Evolutionary conservation across 2,329 filamentous ascomycete genomes (phyloP).

Genomic region (Trichoderma aggressivum): DNA sequence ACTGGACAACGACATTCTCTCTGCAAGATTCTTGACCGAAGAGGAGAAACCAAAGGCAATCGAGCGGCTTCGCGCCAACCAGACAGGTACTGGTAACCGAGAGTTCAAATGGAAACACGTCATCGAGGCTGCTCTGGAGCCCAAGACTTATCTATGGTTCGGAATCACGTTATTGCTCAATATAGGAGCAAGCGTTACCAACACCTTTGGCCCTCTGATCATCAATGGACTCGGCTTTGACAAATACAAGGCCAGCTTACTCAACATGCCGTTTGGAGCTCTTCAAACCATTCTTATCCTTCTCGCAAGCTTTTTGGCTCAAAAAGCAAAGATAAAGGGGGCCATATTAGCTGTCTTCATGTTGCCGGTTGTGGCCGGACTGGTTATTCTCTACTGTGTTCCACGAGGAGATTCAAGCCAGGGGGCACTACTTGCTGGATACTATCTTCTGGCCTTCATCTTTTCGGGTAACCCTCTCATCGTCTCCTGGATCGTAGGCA

Average conservation of each 20-base stretch:
- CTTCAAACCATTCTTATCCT: conserved; percentile 60
- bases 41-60: conserved; percentile 65
- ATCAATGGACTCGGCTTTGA: conserved; percentile 58
- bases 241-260: conserved; percentile 53
- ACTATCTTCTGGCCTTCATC: conserved; percentile 64
- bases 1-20: conserved; percentile 57
- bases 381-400: conserved; percentile 53
- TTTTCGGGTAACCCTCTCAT: conserved; percentile 65
- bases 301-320: conserved; percentile 54
- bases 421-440: conserved; percentile 51
- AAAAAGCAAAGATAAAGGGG: conserved; percentile 56
- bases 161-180: conserved; percentile 60
- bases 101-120: conserved; percentile 67
- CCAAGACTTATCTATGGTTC: conserved; percentile 58
- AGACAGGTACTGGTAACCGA: conserved; percentile 70
- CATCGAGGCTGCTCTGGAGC: conserved; percentile 46
- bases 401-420: conserved; percentile 40
- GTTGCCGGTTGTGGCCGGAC: conserved; percentile 58
- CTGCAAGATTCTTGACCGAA: conserved; percentile 57
- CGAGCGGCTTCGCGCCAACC: conserved; percentile 69
- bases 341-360: conserved; percentile 51
- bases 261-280: conserved; percentile 66
- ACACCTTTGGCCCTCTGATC: conserved; percentile 63
- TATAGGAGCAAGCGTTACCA: conserved; percentile 60
- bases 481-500: conserved; percentile 66